Base-by-base conservation (phyloP, 257 asterid genomes). In the Nicotiana sylvestris region DNA sequence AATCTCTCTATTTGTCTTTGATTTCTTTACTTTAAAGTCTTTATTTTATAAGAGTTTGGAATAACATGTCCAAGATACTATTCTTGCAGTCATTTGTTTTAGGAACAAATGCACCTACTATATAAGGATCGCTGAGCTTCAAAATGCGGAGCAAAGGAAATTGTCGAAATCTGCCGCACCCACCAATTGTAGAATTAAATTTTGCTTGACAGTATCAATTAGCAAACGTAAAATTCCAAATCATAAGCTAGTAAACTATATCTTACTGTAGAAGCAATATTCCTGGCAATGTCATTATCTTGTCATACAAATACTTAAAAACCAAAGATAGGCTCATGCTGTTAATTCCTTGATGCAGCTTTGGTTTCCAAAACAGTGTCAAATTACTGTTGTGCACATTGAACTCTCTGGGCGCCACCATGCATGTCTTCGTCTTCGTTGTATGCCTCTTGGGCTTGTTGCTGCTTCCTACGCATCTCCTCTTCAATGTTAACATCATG, bases 381-480 rank as follows among this genome's bases (percentile, higher is more conserved):
- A 43, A 49, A 62, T 84, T 83, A 84, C 87, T 84, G 87, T n/a
- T 84, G 87, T 16, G 87, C 86, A 81, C 86, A 84, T 1, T 84
- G 86, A 21, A 84, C 86, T 78, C 84, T 81, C 70, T 80, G 84
- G 3, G 82, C 84, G 55, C 84, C 84, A 30, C 85, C 78, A 65
- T 77, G 85, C 85, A 83, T 83, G 35, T 83, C 85, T 10, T 83
- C 85, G 0, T 83, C 85, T 67, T 83, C 85, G 5, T 83, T 82
- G 7, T 83, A 83, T 15, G 85, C 85, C n/a, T 83, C 85, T 16
- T 83, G 85, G 6, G 81, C 78, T 27, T 77, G 82, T 51, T 78
- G 66, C 70, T 77, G 85, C 78, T 77, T 83, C 82, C 85, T 83
- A 0, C 85, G 82, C 82, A 83, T 83, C 70, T 83, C 85, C 61